Evolutionary conservation across 352 stramenopile species (phyloP).

Genomic region (Phytopythium helicoides): DNA sequence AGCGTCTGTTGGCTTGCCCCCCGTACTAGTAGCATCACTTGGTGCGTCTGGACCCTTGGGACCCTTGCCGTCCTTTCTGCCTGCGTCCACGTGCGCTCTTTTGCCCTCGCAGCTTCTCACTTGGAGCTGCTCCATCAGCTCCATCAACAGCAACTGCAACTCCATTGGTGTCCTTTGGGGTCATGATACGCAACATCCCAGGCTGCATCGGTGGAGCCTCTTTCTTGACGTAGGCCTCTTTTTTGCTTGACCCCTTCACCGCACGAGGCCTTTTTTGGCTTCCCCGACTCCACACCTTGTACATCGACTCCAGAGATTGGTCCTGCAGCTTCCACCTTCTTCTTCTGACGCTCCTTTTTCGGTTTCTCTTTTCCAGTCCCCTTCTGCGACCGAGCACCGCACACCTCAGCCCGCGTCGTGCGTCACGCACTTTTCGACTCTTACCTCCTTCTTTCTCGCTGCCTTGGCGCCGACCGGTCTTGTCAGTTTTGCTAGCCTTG

Average conservation of each 20-base stretch:
- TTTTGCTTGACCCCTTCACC: constrained; percentile 24
- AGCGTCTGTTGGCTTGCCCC: constrained; percentile 11
- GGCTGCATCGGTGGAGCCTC: no score
- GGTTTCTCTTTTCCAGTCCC: constrained; percentile 29
- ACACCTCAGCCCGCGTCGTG: neutral
- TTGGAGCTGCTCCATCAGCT: constrained; percentile 10
- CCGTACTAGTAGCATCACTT: constrained; percentile 4
- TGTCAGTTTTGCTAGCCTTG: constrained; percentile 37
- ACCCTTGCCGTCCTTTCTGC: constrained; percentile 34
- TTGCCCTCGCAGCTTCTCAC: constrained; percentile 11
- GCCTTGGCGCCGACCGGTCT: constrained; percentile 27
- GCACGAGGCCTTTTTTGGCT: neutral
- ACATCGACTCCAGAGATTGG: neutral
- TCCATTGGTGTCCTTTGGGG: constrained; percentile 20
- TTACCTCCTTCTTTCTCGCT: constrained; percentile 51
- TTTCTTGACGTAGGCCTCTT: constrained; percentile 21
- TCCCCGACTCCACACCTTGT: neutral
- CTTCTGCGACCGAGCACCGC: neutral
- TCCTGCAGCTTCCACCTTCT: constrained; percentile 12
- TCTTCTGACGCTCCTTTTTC: constrained; percentile 41
- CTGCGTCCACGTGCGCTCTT: constrained; percentile 24
- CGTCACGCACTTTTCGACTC: neutral
- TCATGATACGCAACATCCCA: constrained; percentile 58
- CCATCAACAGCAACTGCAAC: constrained; percentile 1
- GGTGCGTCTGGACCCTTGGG: constrained; percentile 12